A percentile compares a stretch with the other conserved stretches of the same genome.
Conservation (phyloP, 805 yeast genomes). For the Wickerhamiella sergipiensis region DNA sequence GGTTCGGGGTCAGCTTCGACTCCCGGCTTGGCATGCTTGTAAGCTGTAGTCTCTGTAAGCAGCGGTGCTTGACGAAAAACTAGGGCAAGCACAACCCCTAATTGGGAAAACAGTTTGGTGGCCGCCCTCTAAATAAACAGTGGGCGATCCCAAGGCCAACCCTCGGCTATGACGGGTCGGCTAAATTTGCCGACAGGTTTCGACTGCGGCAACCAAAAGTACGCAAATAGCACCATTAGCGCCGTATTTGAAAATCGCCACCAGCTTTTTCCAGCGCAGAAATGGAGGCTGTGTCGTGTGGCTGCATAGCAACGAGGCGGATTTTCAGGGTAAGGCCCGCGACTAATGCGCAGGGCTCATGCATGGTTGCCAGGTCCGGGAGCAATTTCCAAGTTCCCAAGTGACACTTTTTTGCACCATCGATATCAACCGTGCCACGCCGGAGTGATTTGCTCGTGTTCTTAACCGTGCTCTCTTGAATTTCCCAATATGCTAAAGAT, state of each 20-base stretch:
- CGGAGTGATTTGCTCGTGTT: too few relatives aligned
- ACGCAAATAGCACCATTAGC: too few relatives aligned
- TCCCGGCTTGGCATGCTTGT: too few relatives aligned
- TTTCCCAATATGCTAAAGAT: slow-evolving; percentile 12
- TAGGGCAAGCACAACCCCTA: background rate
- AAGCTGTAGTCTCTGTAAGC: too few relatives aligned
- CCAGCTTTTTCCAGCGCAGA: background rate
- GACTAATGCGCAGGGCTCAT: background rate
- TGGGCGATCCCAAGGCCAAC: background rate
- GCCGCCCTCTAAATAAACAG: background rate
- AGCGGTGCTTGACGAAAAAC: too few relatives aligned
- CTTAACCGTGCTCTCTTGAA: background rate
- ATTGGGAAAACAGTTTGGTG: background rate
- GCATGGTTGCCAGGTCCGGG: background rate
- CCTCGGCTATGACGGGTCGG: too few relatives aligned
- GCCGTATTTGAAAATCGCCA: too few relatives aligned
- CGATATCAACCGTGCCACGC: too few relatives aligned
- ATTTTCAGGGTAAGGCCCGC: background rate
- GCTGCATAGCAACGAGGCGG: background rate
- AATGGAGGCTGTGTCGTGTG: background rate
- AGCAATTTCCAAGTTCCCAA: background rate
- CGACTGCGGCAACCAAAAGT: too few relatives aligned
- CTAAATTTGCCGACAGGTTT: too few relatives aligned
- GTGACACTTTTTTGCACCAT: background rate
- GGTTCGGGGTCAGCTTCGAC: background rate